Evolutionary conservation across 768 basidiomycete genomes (phyloP).

Genomic region (Lenzites betulinus): DNA sequence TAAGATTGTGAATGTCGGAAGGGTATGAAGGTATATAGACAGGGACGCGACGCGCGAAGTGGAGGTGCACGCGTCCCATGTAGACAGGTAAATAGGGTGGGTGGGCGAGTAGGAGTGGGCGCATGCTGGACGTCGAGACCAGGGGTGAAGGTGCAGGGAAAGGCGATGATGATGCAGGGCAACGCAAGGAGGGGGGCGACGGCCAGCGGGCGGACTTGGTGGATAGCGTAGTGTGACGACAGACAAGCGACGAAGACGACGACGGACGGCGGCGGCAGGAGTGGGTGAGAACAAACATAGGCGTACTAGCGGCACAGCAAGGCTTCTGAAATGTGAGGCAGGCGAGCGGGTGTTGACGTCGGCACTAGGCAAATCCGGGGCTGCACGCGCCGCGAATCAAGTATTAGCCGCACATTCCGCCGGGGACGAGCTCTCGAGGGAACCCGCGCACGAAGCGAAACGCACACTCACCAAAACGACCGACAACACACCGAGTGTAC

Average conservation of each 20-base stretch:
- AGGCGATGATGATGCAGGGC: background rate
- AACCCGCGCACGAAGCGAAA: too few species aligned
- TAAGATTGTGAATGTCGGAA: background rate
- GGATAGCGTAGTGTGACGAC: conserved; percentile 3
- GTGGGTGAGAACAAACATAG: too few species aligned
- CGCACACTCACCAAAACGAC: background rate
- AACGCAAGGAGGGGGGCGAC: conserved; percentile 4
- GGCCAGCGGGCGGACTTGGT: conserved; percentile 8
- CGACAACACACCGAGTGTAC: background rate
- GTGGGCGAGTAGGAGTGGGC: background rate
- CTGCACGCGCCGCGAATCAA: background rate
- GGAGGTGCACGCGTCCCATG: background rate
- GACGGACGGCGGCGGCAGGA: background rate
- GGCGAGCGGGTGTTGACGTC: background rate
- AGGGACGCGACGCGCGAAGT: background rate
- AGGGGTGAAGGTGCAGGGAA: background rate
- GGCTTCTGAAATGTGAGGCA: too few species aligned
- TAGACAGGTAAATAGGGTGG: background rate
- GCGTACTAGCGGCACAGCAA: conserved; percentile 3
- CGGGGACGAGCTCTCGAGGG: too few species aligned
- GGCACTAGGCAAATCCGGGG: background rate
- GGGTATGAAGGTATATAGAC: background rate
- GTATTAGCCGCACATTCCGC: too few species aligned
- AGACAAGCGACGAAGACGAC: background rate
- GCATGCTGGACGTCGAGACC: conserved; percentile 20